phyloP scores from a whole-genome alignment of 495 filamentous ascomycete species.

The Neurospora sp. region DNA sequence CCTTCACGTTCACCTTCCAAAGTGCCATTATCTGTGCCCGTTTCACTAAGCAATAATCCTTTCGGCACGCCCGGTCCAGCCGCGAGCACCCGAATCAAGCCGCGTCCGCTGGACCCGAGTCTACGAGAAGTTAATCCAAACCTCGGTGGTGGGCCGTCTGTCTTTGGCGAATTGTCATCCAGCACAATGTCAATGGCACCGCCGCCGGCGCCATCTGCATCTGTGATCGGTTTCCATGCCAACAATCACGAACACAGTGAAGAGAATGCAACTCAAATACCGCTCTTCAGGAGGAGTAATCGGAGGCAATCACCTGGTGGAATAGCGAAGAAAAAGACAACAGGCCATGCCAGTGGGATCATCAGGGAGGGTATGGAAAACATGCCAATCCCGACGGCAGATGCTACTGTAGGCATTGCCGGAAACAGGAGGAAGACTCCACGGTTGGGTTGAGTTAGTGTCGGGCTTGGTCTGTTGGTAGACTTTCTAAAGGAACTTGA shows the following conservation, averaged over 20 bases:
- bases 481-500: background rate
- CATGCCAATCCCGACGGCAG: slow-evolving; percentile 31
- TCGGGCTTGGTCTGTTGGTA: background rate
- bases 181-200: slow-evolving; percentile 16
- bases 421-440: slow-evolving; percentile 43
- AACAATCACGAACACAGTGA: slow-evolving; percentile 19
- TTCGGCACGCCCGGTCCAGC: slow-evolving; percentile 4
- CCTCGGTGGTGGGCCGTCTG: background rate
- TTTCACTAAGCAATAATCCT: background rate
- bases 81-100: background rate
- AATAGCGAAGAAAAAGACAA: slow-evolving; percentile 34
- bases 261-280: slow-evolving; percentile 17
- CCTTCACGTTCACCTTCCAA: slow-evolving; percentile 12
- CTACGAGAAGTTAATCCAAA: slow-evolving; percentile 39
- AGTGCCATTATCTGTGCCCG: background rate
- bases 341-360: slow-evolving; percentile 2
- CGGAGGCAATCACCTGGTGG: slow-evolving; percentile 31
- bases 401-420: slow-evolving; percentile 24
- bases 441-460: slow-evolving; percentile 22
- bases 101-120: slow-evolving; percentile 17
- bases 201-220: background rate
- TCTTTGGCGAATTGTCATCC: slow-evolving; percentile 19
- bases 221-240: background rate
- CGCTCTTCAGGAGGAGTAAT: slow-evolving; percentile 43
- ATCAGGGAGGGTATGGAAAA: slow-evolving; percentile 54